These are phyloP conservation scores for Neofusicoccum ribis DNA, from an alignment of 2,329 filamentous ascomycete genomes.

Conservation along the genomic window DNA sequence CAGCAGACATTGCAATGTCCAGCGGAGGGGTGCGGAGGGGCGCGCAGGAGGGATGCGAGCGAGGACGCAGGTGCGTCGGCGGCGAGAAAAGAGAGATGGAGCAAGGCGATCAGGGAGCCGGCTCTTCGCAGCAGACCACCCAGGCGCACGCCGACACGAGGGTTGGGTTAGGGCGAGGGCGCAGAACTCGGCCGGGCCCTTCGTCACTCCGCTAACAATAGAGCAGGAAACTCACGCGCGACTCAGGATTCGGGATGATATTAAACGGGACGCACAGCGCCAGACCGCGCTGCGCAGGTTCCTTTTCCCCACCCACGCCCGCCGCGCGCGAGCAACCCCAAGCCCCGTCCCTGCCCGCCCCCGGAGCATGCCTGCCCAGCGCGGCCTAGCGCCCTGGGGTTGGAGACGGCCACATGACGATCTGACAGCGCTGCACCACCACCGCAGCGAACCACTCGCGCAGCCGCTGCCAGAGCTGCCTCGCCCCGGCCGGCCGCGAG, in stretches of 20 bases:
- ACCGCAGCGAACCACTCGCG: not conserved
- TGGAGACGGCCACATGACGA: conserved; percentile 17
- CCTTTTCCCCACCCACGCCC: conserved; percentile 18
- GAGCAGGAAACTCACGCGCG: conserved; percentile 8
- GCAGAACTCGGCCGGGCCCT: not conserved
- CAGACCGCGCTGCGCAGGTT: not conserved
- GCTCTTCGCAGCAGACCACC: not conserved
- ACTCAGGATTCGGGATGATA: conserved; percentile 17
- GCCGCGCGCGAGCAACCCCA: conserved; percentile 12
- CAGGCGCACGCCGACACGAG: not conserved
- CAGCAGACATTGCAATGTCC: conserved; percentile 14
- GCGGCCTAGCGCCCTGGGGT: conserved; percentile 8
- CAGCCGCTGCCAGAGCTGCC: not conserved
- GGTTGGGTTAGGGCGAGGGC: not conserved
- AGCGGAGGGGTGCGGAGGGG: not conserved
- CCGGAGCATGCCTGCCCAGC: conserved; percentile 12
- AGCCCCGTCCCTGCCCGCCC: conserved; percentile 7
- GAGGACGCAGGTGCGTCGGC: not conserved
- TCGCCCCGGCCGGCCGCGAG: not conserved
- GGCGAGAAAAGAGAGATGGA: not conserved
- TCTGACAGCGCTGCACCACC: conserved; percentile 12
- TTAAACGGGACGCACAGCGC: conserved; percentile 3
- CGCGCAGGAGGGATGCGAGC: not conserved
- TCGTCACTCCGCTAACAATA: conserved; percentile 12
- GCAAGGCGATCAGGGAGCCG: not conserved